Evolutionary conservation across 1,284 basidiomycete species (phyloP).

Genomic region (Cerioporus squamosus): DNA sequence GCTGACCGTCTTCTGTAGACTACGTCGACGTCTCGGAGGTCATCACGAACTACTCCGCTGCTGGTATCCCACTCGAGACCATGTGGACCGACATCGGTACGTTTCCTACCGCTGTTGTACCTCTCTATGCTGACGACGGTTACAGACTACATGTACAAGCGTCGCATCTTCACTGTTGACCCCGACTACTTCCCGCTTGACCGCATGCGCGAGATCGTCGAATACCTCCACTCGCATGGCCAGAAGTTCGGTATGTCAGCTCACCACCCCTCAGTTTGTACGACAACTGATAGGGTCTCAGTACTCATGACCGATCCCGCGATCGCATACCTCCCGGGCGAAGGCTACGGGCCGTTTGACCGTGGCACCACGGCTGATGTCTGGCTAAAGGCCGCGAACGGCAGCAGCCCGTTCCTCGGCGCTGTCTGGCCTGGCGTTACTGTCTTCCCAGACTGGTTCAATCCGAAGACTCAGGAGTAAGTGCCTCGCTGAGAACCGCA

Average conservation of each 20-base stretch:
- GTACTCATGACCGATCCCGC: constrained; percentile 82
- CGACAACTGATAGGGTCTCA: constrained; percentile 25
- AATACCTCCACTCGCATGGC: constrained; percentile 58
- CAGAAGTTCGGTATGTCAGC: constrained; percentile 57
- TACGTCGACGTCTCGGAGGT: constrained; percentile 65
- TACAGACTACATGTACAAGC: constrained; percentile 72
- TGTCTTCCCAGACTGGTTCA: constrained; percentile 76
- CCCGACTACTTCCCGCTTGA: constrained; percentile 67
- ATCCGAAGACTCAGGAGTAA: constrained; percentile 55
- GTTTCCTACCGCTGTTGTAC: constrained; percentile 2
- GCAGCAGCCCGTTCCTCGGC: constrained; percentile 67
- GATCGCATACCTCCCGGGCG: constrained; percentile 53
- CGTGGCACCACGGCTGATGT: constrained; percentile 56
- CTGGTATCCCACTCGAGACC: constrained; percentile 69
- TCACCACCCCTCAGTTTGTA: background rate
- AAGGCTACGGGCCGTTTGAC: constrained; percentile 58
- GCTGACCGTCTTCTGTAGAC: constrained; percentile 40
- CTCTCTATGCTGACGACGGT: background rate
- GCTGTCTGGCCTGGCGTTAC: constrained; percentile 67
- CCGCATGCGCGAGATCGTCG: constrained; percentile 67
- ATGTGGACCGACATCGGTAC: constrained; percentile 80
- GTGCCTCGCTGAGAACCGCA: no score
- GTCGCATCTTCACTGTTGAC: constrained; percentile 72
- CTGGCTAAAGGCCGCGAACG: constrained; percentile 72
- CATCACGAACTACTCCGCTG: constrained; percentile 61